These are phyloP conservation scores for Salix udensis DNA, from an alignment of 345 rosid species.

Conservation along the genomic window DNA sequence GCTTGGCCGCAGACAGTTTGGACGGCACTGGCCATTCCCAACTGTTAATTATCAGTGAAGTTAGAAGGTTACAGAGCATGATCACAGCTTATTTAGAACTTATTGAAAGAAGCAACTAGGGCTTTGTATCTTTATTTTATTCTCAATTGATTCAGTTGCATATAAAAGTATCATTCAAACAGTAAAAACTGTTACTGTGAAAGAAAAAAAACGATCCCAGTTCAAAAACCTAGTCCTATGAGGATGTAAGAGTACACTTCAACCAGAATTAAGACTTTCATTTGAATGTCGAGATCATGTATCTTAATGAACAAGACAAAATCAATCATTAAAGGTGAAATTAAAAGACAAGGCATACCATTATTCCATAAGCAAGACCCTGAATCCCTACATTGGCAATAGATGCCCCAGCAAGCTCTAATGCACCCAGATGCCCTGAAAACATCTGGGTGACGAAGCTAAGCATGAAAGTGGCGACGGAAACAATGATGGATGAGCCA, in stretches of 20 bases:
- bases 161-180: neutral
- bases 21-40: conserved; percentile 97
- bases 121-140: neutral
- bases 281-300: neutral
- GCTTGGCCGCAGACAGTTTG: conserved; percentile 98
- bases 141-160: neutral
- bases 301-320: neutral
- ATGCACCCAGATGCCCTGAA: conserved; percentile 66
- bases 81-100: neutral
- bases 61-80: neutral
- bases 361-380: conserved; percentile 92
- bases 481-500: conserved; percentile 64
- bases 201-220: too few relatives aligned
- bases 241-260: neutral
- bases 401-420: conserved; percentile 87
- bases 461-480: conserved; percentile 75
- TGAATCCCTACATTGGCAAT: conserved; percentile 84
- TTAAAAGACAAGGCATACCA: conserved; percentile 39
- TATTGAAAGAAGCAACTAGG: neutral
- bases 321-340: neutral
- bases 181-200: neutral
- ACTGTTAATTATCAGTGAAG: conserved; percentile 27
- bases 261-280: neutral
- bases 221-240: too few relatives aligned
- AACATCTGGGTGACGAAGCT: conserved; percentile 77